A percentile compares a stretch with the other conserved stretches of the same genome.
Evolutionary conservation across 495 filamentous ascomycete genomes (phyloP).

Genomic region (Letharia lupina): DNA sequence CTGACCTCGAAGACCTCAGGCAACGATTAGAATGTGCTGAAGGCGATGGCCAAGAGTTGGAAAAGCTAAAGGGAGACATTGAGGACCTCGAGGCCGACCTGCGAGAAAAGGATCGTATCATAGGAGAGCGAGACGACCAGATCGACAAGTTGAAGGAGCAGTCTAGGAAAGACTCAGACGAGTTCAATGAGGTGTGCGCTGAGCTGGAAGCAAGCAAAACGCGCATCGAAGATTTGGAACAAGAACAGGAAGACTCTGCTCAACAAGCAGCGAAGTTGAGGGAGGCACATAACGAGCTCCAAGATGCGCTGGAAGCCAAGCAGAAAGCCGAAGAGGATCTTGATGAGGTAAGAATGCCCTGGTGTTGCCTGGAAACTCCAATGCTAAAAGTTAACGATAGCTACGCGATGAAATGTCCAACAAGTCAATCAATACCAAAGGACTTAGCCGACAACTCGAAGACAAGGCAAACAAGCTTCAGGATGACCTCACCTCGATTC

Average conservation of each 20-base stretch:
- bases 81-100: conserved; percentile 59
- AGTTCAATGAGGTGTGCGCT: conserved; percentile 43
- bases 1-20: conserved; percentile 40
- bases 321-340: conserved; percentile 41
- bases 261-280: conserved; percentile 43
- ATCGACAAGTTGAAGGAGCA: conserved; percentile 52
- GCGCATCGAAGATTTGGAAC: conserved; percentile 53
- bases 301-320: conserved; percentile 56
- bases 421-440: conserved; percentile 69
- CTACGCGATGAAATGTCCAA: conserved; percentile 70
- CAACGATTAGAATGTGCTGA: conserved; percentile 39
- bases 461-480: conserved; percentile 59
- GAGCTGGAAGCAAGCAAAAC: conserved; percentile 48
- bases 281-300: conserved; percentile 51
- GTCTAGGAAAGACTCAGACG: conserved; percentile 43
- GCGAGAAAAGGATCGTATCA: conserved; percentile 54
- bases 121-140: conserved; percentile 59
- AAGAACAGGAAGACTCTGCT: conserved; percentile 37
- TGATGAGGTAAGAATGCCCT: conserved; percentile 25
- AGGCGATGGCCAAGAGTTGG: conserved; percentile 44
- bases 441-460: conserved; percentile 67
- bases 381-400: conserved; percentile 28
- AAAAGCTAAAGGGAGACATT: conserved; percentile 58
- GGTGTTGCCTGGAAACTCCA: neutral
- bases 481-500: conserved; percentile 51